Conservation (phyloP, 225 moss, liverwort and hornwort species). For the Polytrichum commune region DNA sequence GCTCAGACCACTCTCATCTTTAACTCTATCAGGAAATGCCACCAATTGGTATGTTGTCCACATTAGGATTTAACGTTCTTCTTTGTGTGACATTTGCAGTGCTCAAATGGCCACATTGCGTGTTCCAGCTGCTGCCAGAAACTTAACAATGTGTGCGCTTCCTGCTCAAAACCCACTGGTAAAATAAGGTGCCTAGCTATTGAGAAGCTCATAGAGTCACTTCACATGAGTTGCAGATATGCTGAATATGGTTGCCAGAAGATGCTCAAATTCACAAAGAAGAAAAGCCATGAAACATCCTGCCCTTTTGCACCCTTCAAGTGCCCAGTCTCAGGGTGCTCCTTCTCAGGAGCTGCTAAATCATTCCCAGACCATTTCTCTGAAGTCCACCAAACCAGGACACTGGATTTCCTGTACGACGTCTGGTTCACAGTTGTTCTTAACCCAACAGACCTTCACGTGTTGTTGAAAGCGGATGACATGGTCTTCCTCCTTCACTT, state of each 20-base stretch:
- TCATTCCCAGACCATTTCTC: slow-evolving; percentile 54
- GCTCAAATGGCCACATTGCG: slow-evolving; percentile 72
- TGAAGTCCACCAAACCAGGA: slow-evolving; percentile 41
- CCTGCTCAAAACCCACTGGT: slow-evolving; percentile 64
- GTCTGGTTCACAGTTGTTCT: slow-evolving; percentile 58
- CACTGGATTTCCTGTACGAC: slow-evolving; percentile 55
- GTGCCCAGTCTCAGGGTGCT: slow-evolving; percentile 49
- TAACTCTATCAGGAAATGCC: too few relatives aligned
- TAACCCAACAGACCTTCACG: slow-evolving; percentile 36
- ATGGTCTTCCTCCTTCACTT: slow-evolving; percentile 67
- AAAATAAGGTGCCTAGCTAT: slow-evolving; percentile 70
- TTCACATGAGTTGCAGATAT: slow-evolving; percentile 66
- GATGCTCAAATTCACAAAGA: slow-evolving; percentile 63
- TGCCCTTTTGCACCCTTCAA: slow-evolving; percentile 51
- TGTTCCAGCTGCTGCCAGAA: slow-evolving; percentile 71
- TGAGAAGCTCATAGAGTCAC: slow-evolving; percentile 73
- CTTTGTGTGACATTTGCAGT: slow-evolving; percentile 35
- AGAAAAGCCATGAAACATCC: slow-evolving; percentile 49
- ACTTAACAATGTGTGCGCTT: slow-evolving; percentile 54
- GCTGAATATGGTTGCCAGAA: slow-evolving; percentile 62
- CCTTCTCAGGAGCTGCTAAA: slow-evolving; percentile 29
- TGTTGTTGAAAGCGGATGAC: slow-evolving; percentile 50
- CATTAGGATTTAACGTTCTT: background rate
- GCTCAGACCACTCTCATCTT: too few relatives aligned
- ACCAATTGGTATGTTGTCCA: too few relatives aligned